Evolutionary conservation across 352 stramenopile genomes (phyloP), one percentile per base, ranked within the genome.

Genomic region (Bremia lactucae): DNA sequence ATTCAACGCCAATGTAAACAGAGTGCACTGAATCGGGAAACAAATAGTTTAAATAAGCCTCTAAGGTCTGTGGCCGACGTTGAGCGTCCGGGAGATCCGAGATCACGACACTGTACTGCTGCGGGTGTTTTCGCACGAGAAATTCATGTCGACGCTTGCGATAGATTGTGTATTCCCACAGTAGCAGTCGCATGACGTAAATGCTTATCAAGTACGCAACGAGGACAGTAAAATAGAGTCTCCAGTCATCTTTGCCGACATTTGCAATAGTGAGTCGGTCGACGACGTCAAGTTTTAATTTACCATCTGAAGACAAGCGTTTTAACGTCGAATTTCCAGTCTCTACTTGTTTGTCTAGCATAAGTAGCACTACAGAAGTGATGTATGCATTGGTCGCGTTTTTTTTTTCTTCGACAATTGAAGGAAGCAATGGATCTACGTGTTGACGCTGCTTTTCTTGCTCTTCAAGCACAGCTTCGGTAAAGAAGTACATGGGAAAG

Each of bases 101-200:
- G 31, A 87, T 67, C 24, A 87, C 66, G 31, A 90, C 56, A 28
- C 63, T 77, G 61, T 87, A 90, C 49, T 85, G 77, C 48, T 83
- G 72, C 8, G 74, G 65, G 15, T 63, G 55, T 26, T 65, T 72
- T 33, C 60, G 59, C 37, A 61, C 54, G 11, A 87, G 59, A 42
- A 87, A 78, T 34, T 83, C 72, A 42, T 83, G 68, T 9, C 74
- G 67, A 13, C 68, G 55, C 41, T 77, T 69, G 49, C 69, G 59
- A 49, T 86, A 87, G 16, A 70, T 35, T 10, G 56, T 56, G 53
- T 81, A 84, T 55, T 87, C 74, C 16, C 55, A 42, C 5, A 55
- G 38, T 14, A 90, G 59, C 21, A 81, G 46, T 21, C 55, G 55
- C 72, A 87, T 82, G 29, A 79, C 55, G 43, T 63, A 69, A 22